Evolutionary conservation across 441 rosid genomes (phyloP).

Genomic region (Raphanus hybrid): DNA sequence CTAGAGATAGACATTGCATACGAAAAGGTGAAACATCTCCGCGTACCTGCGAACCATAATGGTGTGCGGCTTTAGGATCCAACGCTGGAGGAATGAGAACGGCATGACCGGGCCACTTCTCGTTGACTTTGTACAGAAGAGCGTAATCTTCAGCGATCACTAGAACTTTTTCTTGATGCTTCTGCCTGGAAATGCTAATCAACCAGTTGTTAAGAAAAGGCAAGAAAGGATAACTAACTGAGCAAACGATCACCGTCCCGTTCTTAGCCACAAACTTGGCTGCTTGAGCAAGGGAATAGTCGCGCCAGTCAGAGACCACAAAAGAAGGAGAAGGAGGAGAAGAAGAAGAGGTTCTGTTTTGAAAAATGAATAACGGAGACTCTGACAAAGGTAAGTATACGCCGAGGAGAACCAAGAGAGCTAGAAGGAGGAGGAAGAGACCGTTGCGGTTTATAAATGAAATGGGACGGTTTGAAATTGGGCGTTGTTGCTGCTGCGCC

Average conservation of each 20-base stretch:
- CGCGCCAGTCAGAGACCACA: constrained; percentile 13
- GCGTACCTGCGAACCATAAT: constrained; percentile 15
- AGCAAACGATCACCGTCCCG: constrained; percentile 8
- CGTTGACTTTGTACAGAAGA: constrained; percentile 11
- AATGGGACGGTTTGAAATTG: constrained; percentile 3
- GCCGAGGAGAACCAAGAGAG: constrained; percentile 6
- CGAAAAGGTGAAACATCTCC: not conserved
- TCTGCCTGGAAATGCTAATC: constrained; percentile 14
- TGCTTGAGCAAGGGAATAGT: constrained; percentile 11
- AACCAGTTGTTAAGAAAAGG: constrained; percentile 18
- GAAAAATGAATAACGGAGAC: constrained; percentile 6
- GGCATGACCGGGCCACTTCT: constrained; percentile 21
- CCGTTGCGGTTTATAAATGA: constrained; percentile 10
- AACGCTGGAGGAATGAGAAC: constrained; percentile 20
- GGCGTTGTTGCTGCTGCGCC: constrained; percentile 6
- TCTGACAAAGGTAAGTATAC: constrained; percentile 14
- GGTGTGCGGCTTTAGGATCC: constrained; percentile 10
- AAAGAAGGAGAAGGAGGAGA: not conserved
- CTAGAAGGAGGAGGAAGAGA: constrained; percentile 8
- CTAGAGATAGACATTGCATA: not conserved
- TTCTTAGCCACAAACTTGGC: constrained; percentile 16
- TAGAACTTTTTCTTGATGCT: constrained; percentile 10
- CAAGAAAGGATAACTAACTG: constrained; percentile 16
- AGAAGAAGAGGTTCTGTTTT: constrained; percentile 10
- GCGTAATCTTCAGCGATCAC: constrained; percentile 19